Evolutionary conservation across 2,329 filamentous ascomycete species (phyloP), one percentile per base, ranked within the genome.

Genomic region (Claviceps africana): DNA sequence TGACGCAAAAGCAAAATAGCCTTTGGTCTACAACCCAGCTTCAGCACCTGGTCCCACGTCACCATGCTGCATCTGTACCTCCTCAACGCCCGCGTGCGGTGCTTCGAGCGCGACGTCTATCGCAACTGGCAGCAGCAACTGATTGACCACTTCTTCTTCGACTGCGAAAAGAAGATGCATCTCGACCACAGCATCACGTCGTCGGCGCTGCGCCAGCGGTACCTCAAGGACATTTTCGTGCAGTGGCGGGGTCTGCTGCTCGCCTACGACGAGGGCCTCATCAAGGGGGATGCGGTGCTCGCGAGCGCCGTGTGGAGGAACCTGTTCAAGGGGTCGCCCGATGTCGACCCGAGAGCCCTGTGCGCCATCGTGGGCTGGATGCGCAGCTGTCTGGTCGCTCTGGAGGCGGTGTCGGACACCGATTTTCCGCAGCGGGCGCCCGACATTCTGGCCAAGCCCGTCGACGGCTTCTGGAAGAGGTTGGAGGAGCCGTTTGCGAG

Each of bases 51-150:
- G 93, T 87, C 89, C 21, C 90, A 97, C 69, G 84, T 97, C 45
- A 93, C 90, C 37, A 95, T 95, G 76, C 78, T 98, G 54, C 91
- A 98, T 73, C 86, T 98, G 78, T 97, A 95, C 74, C 78, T 96
- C 54, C 70, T 97, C 54, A 86, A 87, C 52, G 85, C 87, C 47
- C 85, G 90, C 53, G 73, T 96, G 60, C 86, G 93, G 57, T 83
- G 83, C 67, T 80, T 96, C 60, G 83, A 87, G 22, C 72, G 75
- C 51, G 78, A 83, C 22, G 75, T 79, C 58, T 82, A 86, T 59
- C 77, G 80, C 55, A 78, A 81, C 53, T 95, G 89, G 82, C 88
- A 94, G 67, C 86, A 89, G 62, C 87, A 95, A 70, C 77, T 98
- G 56, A 81, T 93, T 47, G 90, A 98, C 70, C 89, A 97, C 68